Evolutionary conservation across 2,329 filamentous ascomycete species (phyloP).

Genomic region (Phoma herbarum): DNA sequence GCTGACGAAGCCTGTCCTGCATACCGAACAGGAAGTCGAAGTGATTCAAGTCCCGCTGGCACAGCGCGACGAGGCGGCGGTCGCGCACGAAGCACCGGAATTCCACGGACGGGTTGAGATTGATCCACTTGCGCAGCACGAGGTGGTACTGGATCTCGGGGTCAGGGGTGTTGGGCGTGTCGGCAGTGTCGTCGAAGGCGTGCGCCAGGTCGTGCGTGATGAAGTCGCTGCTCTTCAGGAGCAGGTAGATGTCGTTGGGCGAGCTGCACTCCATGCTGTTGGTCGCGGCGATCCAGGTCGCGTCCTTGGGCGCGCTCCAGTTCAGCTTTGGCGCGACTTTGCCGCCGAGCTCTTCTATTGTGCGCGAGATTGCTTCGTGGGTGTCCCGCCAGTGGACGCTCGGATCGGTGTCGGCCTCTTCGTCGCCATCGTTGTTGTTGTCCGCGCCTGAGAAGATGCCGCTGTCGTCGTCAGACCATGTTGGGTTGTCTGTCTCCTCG

Average conservation of each 20-base stretch:
- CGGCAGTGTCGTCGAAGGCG: slow-evolving; percentile 79
- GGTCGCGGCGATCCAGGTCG: slow-evolving; percentile 85
- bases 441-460: slow-evolving; percentile 60
- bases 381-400: slow-evolving; percentile 71
- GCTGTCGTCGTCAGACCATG: slow-evolving; percentile 61
- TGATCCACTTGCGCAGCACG: slow-evolving; percentile 86
- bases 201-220: slow-evolving; percentile 93
- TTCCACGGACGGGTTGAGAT: slow-evolving; percentile 88
- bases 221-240: slow-evolving; percentile 94
- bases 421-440: slow-evolving; percentile 53
- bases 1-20: slow-evolving; percentile 70
- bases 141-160: slow-evolving; percentile 75
- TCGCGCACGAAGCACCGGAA: slow-evolving; percentile 95
- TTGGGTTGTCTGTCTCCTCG: slow-evolving; percentile 61
- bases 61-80: slow-evolving; percentile 79
- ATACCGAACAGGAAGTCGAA: slow-evolving; percentile 82
- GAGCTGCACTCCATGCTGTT: slow-evolving; percentile 92
- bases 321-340: slow-evolving; percentile 92
- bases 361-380: slow-evolving; percentile 78
- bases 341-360: slow-evolving; percentile 83
- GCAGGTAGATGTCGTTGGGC: slow-evolving; percentile 89
- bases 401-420: slow-evolving; percentile 67
- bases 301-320: slow-evolving; percentile 97
- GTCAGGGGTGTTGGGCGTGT: slow-evolving; percentile 31
- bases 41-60: slow-evolving; percentile 88